Evolutionary conservation across 2,329 filamentous ascomycete genomes (phyloP), one percentile per base, ranked within the genome.

Genomic region (Pleurostoma richardsiae): DNA sequence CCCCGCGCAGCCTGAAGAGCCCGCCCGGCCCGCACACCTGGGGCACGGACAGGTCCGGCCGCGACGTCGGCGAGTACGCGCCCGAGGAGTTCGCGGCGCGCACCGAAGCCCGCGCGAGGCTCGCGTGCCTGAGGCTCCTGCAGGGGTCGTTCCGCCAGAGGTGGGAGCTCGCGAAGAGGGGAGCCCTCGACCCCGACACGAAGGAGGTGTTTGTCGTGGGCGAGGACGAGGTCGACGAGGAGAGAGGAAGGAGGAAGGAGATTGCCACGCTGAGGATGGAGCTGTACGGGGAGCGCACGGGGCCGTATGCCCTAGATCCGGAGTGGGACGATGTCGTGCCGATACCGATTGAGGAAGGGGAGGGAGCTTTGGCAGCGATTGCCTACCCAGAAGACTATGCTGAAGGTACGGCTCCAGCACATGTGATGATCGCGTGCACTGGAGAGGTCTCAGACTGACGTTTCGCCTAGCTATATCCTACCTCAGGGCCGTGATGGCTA

Each of bases 401-500:
- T 52, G 91, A 96, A 72, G 77, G 81, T 84, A 67, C 33, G 41
- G 30, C 10, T 29, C 3, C 6, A 10, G 10, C 30, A 2, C 11
- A 8, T 8, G 5, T 3, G 19, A 19, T 19, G 19, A 19, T 19
- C 19, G 19, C 19, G 19, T 19, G n/a, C 19, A 10, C 5, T 5
- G 4, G 2, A 3, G 4, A 49, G 69, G 50, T 27, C 5, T n/a
- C 26, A 27, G 5, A 42, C 38, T 53, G 31, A 51, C 46, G 44
- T 10, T 7, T 33, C 4, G n/a, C 10, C 26, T 42, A 85, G 91
- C 89, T 41, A 94, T 95, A 70, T 85, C 88, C 40, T 99, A 97
- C 68, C 81, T 99, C 45, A 87, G 94, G 51, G 91, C 94, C 51
- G 80, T 96, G 56, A 99, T 99, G 92, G 87, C 88, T 10, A 76